Evolutionary conservation across 108 stramenopile species (phyloP), one percentile per base, ranked within the genome.

Genomic region (Fragilaria radians): DNA sequence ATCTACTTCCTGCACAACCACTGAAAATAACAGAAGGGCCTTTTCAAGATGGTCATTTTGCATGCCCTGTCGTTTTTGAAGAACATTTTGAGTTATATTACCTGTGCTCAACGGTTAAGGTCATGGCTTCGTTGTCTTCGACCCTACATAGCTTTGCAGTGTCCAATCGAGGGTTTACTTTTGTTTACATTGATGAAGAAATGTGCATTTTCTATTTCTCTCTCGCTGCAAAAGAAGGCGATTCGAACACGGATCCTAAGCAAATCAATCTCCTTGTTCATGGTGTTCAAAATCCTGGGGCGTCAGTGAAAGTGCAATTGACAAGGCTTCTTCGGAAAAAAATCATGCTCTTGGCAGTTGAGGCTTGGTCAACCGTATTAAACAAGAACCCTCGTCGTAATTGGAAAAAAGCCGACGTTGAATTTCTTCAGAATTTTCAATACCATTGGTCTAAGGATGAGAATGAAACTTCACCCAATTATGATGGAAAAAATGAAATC

Each of bases 121-220:
- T 82, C 27, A 51, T 63, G 24, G 63, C 71, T 9, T 59, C 87
- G 18, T 77, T 79, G 52, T 70, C 79, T 14, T 72, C 76, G 7
- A 81, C 83, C 18, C 82, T 91, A 36, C 85, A 87, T 54, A 82
- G 76, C 42, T 87, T 91, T 59, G 71, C 86, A 19, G 61, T 91
- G n/a, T 79, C 75, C 7, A 91, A 91, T 61, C 62, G 79, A 55
- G 45, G 54, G 2, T 69, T 79, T 48, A 48, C 77, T 19, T 91
- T 83, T 68, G 81, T 81, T 30, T 91, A 87, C 62, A 86, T 79
- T 59, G 89, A 91, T 66, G 85, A 85, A 68, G 55, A 31, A 31
- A 76, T 71, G 45, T 70, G 69, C 30, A 76, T 91, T 22, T 87
- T 85, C 57, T 91, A 91, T 75, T 81, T 87, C 83, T 73, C 58